Evolutionary conservation across 2,329 filamentous ascomycete species (phyloP).

Genomic region (Diaporthe citri): DNA sequence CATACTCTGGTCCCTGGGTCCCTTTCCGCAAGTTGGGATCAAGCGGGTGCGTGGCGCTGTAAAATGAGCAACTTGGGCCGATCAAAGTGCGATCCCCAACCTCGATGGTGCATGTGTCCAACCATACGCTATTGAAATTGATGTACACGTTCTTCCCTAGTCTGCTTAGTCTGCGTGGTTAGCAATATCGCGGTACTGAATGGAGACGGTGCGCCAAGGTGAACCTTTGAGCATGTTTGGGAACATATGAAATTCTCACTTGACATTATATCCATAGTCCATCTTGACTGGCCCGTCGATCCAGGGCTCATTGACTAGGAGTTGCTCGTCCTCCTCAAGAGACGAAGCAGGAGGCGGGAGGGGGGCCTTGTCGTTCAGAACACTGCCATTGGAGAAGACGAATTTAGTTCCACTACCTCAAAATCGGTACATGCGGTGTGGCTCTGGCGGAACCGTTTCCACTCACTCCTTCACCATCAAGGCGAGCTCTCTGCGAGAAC

Average conservation of each 20-base stretch:
- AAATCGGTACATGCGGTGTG: neutral
- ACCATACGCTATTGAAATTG: neutral
- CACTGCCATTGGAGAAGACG: neutral
- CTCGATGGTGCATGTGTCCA: slow-evolving; percentile 1
- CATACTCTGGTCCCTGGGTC: neutral
- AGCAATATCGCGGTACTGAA: neutral
- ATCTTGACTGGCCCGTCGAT: neutral
- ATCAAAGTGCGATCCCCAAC: neutral
- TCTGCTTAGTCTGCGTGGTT: neutral
- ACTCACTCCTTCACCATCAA: neutral
- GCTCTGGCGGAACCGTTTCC: neutral
- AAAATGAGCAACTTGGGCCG: neutral
- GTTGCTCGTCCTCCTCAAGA: neutral
- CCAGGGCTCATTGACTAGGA: neutral
- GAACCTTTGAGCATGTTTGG: neutral
- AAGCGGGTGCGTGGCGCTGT: neutral
- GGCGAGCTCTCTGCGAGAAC: slow-evolving; percentile 1
- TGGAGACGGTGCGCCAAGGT: neutral
- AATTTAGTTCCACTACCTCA: neutral
- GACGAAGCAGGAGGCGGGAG: neutral
- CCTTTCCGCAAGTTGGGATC: neutral
- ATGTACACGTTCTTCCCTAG: neutral
- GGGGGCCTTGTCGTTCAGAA: neutral
- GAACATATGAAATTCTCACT: neutral
- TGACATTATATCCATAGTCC: slow-evolving; percentile 4